These are phyloP conservation scores for Rhizopus delemar DNA, from an alignment of 371 early-diverging fungal species.

Conservation along the genomic window DNA sequence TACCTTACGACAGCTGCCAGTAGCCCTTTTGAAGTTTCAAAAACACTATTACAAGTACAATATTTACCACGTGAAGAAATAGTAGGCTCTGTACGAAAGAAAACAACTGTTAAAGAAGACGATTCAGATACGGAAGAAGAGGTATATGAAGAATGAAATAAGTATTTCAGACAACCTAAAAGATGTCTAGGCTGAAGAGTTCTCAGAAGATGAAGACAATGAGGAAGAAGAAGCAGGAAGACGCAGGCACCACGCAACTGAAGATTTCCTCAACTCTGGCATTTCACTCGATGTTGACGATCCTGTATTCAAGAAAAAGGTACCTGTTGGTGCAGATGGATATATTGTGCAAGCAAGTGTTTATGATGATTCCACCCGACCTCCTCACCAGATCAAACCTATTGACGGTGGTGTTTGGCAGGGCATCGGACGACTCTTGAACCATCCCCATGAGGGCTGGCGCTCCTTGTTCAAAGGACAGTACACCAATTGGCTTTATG, in stretches of 20 bases:
- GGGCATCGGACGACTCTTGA: slow-evolving; percentile 50
- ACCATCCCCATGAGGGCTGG: slow-evolving; percentile 70
- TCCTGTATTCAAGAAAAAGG: slow-evolving; percentile 37
- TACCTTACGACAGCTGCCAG: slow-evolving; percentile 67
- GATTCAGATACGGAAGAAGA: slow-evolving; percentile 25
- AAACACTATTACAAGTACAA: slow-evolving; percentile 83
- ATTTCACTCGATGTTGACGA: slow-evolving; percentile 38
- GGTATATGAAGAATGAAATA: slow-evolving; percentile 8
- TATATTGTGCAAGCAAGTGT: slow-evolving; percentile 62
- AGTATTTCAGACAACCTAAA: neutral
- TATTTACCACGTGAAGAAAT: slow-evolving; percentile 65
- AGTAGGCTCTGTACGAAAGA: slow-evolving; percentile 21
- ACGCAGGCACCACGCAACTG: slow-evolving; percentile 23
- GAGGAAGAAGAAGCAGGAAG: slow-evolving; percentile 22
- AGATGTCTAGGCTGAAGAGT: neutral
- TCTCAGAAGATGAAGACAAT: slow-evolving; percentile 36
- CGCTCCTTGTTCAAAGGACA: slow-evolving; percentile 70
- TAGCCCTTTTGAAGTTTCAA: slow-evolving; percentile 75
- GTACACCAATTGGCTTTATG: slow-evolving; percentile 74
- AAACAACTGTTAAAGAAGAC: slow-evolving; percentile 8
- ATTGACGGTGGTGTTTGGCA: slow-evolving; percentile 64
- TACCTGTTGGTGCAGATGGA: slow-evolving; percentile 56
- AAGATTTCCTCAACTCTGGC: slow-evolving; percentile 21
- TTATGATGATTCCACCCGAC: slow-evolving; percentile 63
- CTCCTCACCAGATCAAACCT: slow-evolving; percentile 63